Conservation (phyloP, 305 asterid genomes). For the Solanum aculeatissimum region DNA sequence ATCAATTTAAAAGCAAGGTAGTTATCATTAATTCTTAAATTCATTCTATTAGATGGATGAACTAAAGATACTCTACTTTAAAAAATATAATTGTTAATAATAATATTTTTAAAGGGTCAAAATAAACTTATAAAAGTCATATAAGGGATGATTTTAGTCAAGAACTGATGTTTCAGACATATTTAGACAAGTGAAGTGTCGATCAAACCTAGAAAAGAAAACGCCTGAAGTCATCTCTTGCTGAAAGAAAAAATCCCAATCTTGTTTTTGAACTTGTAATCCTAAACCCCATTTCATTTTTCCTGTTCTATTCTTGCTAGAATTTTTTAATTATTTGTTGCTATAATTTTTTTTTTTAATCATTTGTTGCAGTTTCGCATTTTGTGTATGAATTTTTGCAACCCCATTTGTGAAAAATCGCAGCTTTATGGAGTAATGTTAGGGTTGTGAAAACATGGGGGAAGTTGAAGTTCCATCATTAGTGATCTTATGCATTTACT, state of each 20-base stretch:
- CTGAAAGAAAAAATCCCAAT: background rate
- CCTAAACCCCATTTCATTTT: background rate
- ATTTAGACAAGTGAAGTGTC: background rate
- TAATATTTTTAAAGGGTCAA: background rate
- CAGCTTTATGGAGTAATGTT: background rate
- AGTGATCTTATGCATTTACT: slow-evolving; percentile 41
- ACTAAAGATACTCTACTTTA: background rate
- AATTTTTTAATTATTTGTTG: background rate
- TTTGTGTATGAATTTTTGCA: background rate
- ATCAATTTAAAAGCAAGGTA: background rate
- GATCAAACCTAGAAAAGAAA: background rate
- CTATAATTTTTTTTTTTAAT: background rate
- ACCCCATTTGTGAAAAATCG: background rate
- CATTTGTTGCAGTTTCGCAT: background rate
- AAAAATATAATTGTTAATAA: background rate
- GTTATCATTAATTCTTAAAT: background rate
- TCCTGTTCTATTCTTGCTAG: background rate
- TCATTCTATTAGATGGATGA: background rate
- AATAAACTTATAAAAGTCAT: background rate
- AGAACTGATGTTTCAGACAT: background rate
- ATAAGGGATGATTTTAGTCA: background rate
- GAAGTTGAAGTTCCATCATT: slow-evolving; percentile 39
- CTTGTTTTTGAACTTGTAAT: background rate
- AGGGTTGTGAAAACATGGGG: slow-evolving; percentile 11
- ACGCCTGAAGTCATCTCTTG: background rate